These are phyloP conservation scores for Candida namnaoensis DNA, from an alignment of 805 yeast species.

Conservation along the genomic window DNA sequence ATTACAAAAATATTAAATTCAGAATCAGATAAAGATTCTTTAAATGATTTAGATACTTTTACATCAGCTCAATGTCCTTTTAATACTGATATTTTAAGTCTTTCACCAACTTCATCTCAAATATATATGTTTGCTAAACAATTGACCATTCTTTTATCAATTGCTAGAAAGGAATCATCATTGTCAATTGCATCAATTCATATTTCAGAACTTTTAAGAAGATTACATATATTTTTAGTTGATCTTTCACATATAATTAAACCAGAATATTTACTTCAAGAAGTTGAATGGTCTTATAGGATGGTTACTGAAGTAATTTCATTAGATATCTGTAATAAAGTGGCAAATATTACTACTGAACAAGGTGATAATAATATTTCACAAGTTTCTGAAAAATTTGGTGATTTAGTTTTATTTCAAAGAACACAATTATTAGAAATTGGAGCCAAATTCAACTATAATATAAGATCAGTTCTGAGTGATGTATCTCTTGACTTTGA, in stretches of 20 bases:
- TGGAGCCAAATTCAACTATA: constrained; percentile 21
- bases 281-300: constrained; percentile 32
- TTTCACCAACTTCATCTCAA: constrained; percentile 4
- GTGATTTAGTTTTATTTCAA: constrained; percentile 39
- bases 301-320: constrained; percentile 32
- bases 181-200: constrained; percentile 32
- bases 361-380: constrained; percentile 14
- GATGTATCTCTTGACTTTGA: constrained; percentile 3
- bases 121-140: constrained; percentile 28
- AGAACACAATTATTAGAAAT: constrained; percentile 32
- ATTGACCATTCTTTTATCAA: constrained; percentile 24
- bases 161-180: constrained; percentile 27
- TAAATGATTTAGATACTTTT: constrained; percentile 1
- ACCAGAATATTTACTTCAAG: constrained; percentile 13
- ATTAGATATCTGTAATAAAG: constrained; percentile 9
- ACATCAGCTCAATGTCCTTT: background rate
- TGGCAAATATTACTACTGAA: constrained; percentile 9
- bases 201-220: constrained; percentile 28
- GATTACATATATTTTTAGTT: constrained; percentile 26
- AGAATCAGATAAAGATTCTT: constrained; percentile 2
- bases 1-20: constrained; percentile 1
- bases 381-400: constrained; percentile 30
- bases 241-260: constrained; percentile 21
- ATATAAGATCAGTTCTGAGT: constrained; percentile 21
- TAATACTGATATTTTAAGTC: background rate